phyloP scores from a whole-genome alignment of 2,329 filamentous ascomycete genomes.

The Calonectria pseudoreteaudii region DNA sequence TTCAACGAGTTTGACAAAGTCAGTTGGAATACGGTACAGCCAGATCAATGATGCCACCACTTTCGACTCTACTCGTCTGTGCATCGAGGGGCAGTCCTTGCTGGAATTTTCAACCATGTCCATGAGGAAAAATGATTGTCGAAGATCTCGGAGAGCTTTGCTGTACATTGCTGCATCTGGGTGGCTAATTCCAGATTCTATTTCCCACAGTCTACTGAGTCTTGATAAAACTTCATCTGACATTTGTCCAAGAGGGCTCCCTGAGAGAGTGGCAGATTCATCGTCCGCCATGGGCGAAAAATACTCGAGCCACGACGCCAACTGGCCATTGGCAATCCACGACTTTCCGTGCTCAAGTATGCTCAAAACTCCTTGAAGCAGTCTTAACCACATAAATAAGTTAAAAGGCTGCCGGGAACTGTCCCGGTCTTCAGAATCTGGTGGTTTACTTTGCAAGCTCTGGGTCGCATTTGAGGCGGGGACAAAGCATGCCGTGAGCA shows the following conservation, averaged over 20 bases:
- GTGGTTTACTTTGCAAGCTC: neutral
- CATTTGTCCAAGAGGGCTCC: neutral
- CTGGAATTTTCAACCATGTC: neutral
- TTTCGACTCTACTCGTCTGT: neutral
- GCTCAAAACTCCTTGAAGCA: neutral
- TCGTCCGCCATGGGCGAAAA: neutral
- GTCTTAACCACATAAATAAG: neutral
- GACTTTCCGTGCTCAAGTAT: neutral
- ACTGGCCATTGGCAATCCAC: neutral
- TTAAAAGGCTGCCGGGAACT: neutral
- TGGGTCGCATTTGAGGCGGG: neutral
- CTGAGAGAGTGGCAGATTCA: neutral
- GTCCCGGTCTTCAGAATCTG: neutral
- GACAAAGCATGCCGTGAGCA: neutral
- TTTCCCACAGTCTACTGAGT: neutral
- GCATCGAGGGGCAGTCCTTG: neutral
- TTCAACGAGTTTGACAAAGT: neutral
- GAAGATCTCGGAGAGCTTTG: neutral
- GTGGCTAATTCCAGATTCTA: neutral
- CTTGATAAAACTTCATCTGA: neutral
- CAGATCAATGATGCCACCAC: neutral
- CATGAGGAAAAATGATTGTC: neutral
- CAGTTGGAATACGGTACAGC: neutral
- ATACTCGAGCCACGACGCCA: neutral
- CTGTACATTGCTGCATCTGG: neutral